Conservation (phyloP, 768 basidiomycete species). For the Boletus coccyginus region DNA sequence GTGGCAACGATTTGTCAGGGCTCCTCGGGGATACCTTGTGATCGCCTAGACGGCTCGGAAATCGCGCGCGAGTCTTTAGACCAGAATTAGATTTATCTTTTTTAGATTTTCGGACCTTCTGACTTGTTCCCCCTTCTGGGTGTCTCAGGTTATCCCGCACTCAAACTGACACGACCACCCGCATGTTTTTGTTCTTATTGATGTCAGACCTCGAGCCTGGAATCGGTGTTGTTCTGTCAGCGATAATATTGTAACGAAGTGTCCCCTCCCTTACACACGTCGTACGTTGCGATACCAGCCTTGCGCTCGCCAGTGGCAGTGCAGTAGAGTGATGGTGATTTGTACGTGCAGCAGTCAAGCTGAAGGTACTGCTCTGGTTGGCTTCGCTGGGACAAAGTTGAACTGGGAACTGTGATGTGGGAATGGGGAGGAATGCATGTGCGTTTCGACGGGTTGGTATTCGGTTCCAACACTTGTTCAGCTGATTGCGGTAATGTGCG, state of each 20-base stretch:
- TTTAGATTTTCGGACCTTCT: slow-evolving; percentile 1
- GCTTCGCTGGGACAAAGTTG: background rate
- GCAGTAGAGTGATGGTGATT: slow-evolving; percentile 2
- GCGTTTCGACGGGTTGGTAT: background rate
- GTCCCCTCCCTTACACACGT: background rate
- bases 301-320: slow-evolving; percentile 5
- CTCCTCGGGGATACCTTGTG: slow-evolving; percentile 17
- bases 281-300: background rate
- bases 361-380: background rate
- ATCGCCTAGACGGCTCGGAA: background rate
- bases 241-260: background rate
- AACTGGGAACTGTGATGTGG: background rate
- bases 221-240: background rate
- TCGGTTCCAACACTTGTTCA: background rate
- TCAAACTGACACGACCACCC: background rate
- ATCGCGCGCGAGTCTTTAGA: background rate
- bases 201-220: slow-evolving; percentile 10
- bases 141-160: slow-evolving; percentile 4
- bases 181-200: background rate
- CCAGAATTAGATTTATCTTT: slow-evolving; percentile 7
- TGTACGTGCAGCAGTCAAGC: background rate
- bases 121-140: background rate
- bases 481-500: background rate
- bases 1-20: background rate
- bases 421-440: background rate